Evolutionary conservation across 371 early-diverging fungal genomes (phyloP).

Genomic region (Lichtheimia corymbifera): DNA sequence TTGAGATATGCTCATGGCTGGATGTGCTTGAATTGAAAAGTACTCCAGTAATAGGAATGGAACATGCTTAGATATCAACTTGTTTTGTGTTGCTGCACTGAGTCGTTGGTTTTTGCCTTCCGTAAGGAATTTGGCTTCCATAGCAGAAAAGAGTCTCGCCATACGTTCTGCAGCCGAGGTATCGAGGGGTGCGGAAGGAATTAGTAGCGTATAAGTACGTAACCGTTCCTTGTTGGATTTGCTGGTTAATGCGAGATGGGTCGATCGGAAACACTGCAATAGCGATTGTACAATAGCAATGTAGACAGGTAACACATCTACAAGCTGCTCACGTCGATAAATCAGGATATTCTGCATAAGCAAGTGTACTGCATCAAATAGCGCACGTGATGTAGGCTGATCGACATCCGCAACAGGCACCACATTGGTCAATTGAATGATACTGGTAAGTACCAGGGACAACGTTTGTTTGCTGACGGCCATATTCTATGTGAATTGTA

Average conservation of each 20-base stretch:
- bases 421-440: slow-evolving; percentile 34
- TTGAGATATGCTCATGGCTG: slow-evolving; percentile 52
- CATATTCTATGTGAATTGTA: background rate
- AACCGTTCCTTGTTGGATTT: slow-evolving; percentile 4
- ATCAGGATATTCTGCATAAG: slow-evolving; percentile 45
- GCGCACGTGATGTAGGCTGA: slow-evolving; percentile 19
- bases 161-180: slow-evolving; percentile 8
- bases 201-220: background rate
- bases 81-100: slow-evolving; percentile 11
- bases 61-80: slow-evolving; percentile 69
- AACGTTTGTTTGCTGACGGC: slow-evolving; percentile 1
- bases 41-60: slow-evolving; percentile 68
- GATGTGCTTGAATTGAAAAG: slow-evolving; percentile 63
- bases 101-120: slow-evolving; percentile 3
- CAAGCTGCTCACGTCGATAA: slow-evolving; percentile 48
- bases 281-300: slow-evolving; percentile 49
- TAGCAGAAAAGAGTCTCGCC: slow-evolving; percentile 2
- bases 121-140: slow-evolving; percentile 8
- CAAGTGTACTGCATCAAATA: slow-evolving; percentile 47
- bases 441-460: slow-evolving; percentile 36
- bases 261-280: slow-evolving; percentile 59
- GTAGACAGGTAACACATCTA: slow-evolving; percentile 49
- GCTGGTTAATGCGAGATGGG: slow-evolving; percentile 52
- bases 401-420: slow-evolving; percentile 18
- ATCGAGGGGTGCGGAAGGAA: slow-evolving; percentile 12